Percentiles rank a stretch among this genome's conserved stretches.
phyloP scores from a whole-genome alignment of 2,329 filamentous ascomycete species.

The Aspergillus quadricinctus region DNA sequence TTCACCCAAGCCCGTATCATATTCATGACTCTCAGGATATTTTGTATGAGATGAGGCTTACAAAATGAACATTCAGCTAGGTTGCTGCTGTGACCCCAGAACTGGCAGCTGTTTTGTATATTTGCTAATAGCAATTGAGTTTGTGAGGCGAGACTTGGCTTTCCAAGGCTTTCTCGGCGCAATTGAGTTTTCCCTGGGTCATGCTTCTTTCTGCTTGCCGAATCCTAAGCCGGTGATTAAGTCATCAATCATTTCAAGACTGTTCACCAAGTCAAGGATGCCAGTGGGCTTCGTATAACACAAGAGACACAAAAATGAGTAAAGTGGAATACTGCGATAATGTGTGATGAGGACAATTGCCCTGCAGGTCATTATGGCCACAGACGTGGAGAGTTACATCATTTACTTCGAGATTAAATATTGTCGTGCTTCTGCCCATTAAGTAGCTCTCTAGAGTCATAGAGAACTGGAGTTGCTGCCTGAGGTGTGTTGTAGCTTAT shows the following conservation, averaged over 20 bases:
- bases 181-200: not conserved
- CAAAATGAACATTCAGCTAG: not conserved
- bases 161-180: not conserved
- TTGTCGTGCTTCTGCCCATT: not conserved
- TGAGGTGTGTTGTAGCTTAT: not conserved
- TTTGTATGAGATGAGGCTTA: not conserved
- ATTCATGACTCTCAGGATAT: not conserved
- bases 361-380: not conserved
- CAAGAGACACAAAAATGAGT: not conserved
- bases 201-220: not conserved
- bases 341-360: not conserved
- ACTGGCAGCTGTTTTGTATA: not conserved
- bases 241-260: not conserved
- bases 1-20: not conserved
- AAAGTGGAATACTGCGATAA: not conserved
- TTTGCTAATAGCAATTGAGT: not conserved
- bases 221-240: not conserved
- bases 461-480: too few relatives aligned
- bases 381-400: not conserved
- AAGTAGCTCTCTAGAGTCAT: too few relatives aligned
- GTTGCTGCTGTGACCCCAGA: not conserved
- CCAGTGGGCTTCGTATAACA: not conserved
- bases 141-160: not conserved
- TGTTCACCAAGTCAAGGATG: not conserved
- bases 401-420: not conserved